Conservation (phyloP, 345 rosid genomes). For the Syzygium jambos region DNA sequence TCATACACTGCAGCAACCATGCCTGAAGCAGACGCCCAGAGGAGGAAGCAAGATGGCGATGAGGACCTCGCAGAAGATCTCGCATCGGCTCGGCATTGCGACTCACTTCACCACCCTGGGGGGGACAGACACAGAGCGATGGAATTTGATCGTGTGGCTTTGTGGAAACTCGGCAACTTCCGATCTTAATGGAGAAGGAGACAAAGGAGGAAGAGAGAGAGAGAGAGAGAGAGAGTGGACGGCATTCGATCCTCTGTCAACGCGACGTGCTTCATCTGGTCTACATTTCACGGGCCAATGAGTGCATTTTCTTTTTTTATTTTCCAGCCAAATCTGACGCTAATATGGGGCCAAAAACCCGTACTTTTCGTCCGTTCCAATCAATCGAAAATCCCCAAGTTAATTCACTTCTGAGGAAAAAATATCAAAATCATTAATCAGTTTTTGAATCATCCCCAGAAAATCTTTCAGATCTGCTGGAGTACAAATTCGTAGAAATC, state of each 20-base stretch:
- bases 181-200: not conserved
- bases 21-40: constrained; percentile 81
- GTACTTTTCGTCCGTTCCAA: not conserved
- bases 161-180: not conserved
- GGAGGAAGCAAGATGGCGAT: constrained; percentile 86
- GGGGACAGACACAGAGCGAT: not conserved
- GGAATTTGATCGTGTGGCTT: not conserved
- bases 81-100: constrained; percentile 56
- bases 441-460: not conserved
- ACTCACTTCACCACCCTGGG: not conserved
- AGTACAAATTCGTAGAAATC: not conserved
- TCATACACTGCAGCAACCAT: constrained; percentile 85
- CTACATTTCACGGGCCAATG: not conserved
- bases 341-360: not conserved
- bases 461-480: not conserved
- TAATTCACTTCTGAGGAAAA: not conserved
- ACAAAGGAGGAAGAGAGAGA: not conserved
- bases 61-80: constrained; percentile 63
- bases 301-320: not conserved
- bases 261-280: not conserved
- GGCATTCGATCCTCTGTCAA: not conserved
- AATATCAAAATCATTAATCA: not conserved
- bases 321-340: not conserved
- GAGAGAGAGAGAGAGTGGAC: not conserved
- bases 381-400: not conserved